Evolutionary conservation across 192 early-diverging fungal species (phyloP).

Genomic region (Endogone sp.): DNA sequence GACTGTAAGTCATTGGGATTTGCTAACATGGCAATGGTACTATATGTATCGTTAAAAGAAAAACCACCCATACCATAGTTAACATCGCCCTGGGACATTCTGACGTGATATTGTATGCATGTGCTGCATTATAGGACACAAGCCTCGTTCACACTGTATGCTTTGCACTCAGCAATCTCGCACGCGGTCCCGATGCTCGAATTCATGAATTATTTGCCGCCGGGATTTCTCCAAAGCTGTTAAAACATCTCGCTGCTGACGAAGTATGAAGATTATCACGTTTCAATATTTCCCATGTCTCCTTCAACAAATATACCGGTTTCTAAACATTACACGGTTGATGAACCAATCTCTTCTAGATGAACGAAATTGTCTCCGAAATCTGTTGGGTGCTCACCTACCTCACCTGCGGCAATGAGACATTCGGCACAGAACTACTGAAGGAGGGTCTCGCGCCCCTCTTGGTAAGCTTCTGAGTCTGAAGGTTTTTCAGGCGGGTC

Average conservation of each 20-base stretch:
- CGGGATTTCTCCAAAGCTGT: constrained; percentile 38
- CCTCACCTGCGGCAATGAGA: constrained; percentile 48
- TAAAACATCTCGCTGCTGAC: constrained; percentile 44
- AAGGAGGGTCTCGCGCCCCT: constrained; percentile 28
- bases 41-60: too few species aligned
- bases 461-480: constrained; percentile 16
- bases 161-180: constrained; percentile 71
- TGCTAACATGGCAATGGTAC: too few species aligned
- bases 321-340: too few species aligned
- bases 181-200: constrained; percentile 54
- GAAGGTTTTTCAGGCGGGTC: not conserved
- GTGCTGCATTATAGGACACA: constrained; percentile 31
- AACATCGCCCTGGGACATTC: not conserved
- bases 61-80: not conserved
- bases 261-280: too few species aligned
- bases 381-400: constrained; percentile 65
- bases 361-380: constrained; percentile 52
- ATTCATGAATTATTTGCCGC: constrained; percentile 47
- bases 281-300: too few species aligned
- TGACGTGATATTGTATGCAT: too few species aligned
- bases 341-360: constrained; percentile 9
- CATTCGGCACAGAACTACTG: constrained; percentile 40
- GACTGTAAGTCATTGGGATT: constrained; percentile 23
- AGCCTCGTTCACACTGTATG: constrained; percentile 60
- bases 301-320: too few species aligned